These are phyloP conservation scores for Brassica incana DNA, from an alignment of 345 rosid species.

Conservation along the genomic window DNA sequence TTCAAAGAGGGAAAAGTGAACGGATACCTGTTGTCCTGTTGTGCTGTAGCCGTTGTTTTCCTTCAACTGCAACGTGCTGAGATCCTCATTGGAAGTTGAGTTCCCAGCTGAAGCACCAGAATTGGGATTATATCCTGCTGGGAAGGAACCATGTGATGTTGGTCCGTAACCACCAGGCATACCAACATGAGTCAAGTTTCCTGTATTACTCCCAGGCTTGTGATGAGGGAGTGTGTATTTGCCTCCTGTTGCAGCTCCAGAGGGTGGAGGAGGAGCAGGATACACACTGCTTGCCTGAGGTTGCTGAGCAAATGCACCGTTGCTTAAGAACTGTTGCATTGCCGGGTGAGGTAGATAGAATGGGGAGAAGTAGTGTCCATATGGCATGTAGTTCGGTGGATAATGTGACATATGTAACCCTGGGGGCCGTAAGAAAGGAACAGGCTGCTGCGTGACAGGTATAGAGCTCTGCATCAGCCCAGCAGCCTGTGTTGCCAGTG, in stretches of 20 bases:
- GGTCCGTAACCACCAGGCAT: slow-evolving; percentile 80
- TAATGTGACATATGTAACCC: slow-evolving; percentile 77
- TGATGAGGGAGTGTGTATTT: slow-evolving; percentile 78
- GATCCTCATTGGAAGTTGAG: slow-evolving; percentile 71
- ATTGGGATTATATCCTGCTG: slow-evolving; percentile 68
- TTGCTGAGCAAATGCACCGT: slow-evolving; percentile 80
- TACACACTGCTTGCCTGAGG: slow-evolving; percentile 76
- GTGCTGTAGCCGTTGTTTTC: slow-evolving; percentile 72
- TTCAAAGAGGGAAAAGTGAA: background rate
- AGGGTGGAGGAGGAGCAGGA: slow-evolving; percentile 70
- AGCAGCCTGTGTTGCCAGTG: slow-evolving; percentile 72
- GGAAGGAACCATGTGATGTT: slow-evolving; percentile 66
- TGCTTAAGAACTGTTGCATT: slow-evolving; percentile 73
- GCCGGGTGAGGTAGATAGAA: slow-evolving; percentile 76
- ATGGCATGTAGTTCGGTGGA: slow-evolving; percentile 82
- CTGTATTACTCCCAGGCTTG: slow-evolving; percentile 74
- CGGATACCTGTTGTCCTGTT: slow-evolving; percentile 66
- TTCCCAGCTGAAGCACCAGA: slow-evolving; percentile 69
- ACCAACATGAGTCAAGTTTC: slow-evolving; percentile 66
- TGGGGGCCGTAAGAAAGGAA: slow-evolving; percentile 82
- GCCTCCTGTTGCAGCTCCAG: slow-evolving; percentile 65
- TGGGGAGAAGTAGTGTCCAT: slow-evolving; percentile 75
- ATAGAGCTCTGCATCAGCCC: slow-evolving; percentile 84
- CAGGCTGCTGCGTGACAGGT: slow-evolving; percentile 75
- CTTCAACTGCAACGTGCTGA: slow-evolving; percentile 69